Evolutionary conservation across 176 grass and related monocot species (phyloP), one percentile per base, ranked within the genome.

Genomic region (Phoenix dactylifera): DNA sequence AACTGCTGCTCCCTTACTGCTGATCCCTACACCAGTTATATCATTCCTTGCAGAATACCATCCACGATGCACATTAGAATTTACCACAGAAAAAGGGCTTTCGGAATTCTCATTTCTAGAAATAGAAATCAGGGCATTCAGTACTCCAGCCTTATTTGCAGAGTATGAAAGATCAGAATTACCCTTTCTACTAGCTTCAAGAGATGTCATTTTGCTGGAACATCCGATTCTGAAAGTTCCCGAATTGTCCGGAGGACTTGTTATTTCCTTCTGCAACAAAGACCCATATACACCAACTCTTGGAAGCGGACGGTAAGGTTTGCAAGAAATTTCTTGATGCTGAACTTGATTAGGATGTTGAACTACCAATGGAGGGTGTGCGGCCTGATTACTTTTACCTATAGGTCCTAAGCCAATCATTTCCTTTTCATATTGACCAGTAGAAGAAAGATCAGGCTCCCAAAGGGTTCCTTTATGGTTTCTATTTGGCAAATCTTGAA

Each of bases 221-320:
- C 12, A 44, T 44, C 35, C 35, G 10, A 44, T 44, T 44, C 10
- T 44, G 9, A 44, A 44, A 44, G 35, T 44, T 12, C 35, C 35
- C 12, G 35, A 44, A 44, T 44, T 6, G 6, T 44, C 35, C 10
- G 6, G 35, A 54, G 58, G 85, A 54, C 58, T 85, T 59, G 84
- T 64, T 54, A 91, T 91, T 77, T 91, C 87, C 59, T 83, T 60
- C 60, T 88, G 87, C 50, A 97, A 51, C 48, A 82, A 82, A 25
- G 84, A 73, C 60, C 87, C 67, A 18, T 80, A 62, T 25, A 83
- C 76, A 56, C 87, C 92, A 52, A 97, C 58, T 80, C 78, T 85
- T 65, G 92, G 84, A 76, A 73, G 65, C 17, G 87, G 84, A 5
- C 87, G 75, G 10, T 88, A 55, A 35, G 83, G 87, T 74, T 28